Conservation (phyloP, 108 stramenopile genomes). For the Nitzschia sp. region DNA sequence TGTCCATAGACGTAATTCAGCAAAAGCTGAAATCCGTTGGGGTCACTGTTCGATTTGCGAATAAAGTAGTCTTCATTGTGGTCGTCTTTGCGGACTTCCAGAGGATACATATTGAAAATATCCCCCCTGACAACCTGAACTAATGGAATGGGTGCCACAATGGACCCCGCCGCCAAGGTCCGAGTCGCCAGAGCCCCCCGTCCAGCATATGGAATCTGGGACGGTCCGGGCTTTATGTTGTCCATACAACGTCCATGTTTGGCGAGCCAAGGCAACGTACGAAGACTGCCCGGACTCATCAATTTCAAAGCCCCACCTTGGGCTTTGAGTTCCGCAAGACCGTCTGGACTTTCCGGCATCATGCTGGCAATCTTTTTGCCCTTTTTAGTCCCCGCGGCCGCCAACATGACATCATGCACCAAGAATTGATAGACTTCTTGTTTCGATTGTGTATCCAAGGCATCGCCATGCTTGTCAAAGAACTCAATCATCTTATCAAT, state of each 20-base stretch:
- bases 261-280: slow-evolving; percentile 60
- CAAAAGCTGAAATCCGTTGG: slow-evolving; percentile 54
- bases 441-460: slow-evolving; percentile 58
- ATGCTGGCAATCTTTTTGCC: slow-evolving; percentile 32
- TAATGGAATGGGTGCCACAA: slow-evolving; percentile 75
- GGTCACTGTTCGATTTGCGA: slow-evolving; percentile 21
- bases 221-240: slow-evolving; percentile 67
- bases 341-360: slow-evolving; percentile 61
- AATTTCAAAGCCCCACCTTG: slow-evolving; percentile 55
- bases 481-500: slow-evolving; percentile 70
- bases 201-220: slow-evolving; percentile 79
- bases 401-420: slow-evolving; percentile 62
- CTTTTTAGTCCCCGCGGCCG: slow-evolving; percentile 59
- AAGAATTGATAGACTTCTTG: slow-evolving; percentile 70
- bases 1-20: slow-evolving; percentile 75
- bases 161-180: slow-evolving; percentile 52
- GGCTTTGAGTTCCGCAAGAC: slow-evolving; percentile 52
- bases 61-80: slow-evolving; percentile 29
- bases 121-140: slow-evolving; percentile 59
- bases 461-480: slow-evolving; percentile 65
- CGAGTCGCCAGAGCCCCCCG: slow-evolving; percentile 82
- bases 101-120: slow-evolving; percentile 53
- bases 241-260: slow-evolving; percentile 81
- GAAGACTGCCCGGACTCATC: slow-evolving; percentile 37
- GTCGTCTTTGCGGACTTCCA: slow-evolving; percentile 30